Evolutionary conservation across 2,329 filamentous ascomycete species (phyloP).

Genomic region (Calycina marina): DNA sequence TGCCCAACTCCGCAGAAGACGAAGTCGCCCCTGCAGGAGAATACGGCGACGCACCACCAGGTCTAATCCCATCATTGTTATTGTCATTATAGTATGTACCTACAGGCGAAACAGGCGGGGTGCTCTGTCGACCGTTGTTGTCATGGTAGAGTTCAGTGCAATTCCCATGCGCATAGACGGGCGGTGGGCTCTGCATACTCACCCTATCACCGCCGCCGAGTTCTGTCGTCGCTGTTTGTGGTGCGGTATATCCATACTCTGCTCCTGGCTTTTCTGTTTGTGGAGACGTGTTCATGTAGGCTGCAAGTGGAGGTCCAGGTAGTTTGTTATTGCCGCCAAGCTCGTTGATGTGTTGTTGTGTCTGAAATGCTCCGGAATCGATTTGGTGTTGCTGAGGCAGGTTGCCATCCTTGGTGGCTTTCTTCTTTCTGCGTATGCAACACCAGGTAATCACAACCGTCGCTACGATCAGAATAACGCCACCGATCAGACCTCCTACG

Average conservation of each 20-base stretch:
- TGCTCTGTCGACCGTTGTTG: background rate
- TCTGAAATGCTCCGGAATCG: constrained; percentile 5
- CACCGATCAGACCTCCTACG: constrained; percentile 13
- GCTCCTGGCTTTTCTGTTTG: background rate
- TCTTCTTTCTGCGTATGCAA: constrained; percentile 7
- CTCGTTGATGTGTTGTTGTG: constrained; percentile 4
- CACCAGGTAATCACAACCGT: constrained; percentile 9
- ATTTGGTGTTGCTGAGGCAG: constrained; percentile 6
- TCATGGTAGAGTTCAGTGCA: constrained; percentile 4
- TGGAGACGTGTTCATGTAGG: too few relatives aligned
- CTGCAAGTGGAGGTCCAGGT: constrained; percentile 2
- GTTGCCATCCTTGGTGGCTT: constrained; percentile 2
- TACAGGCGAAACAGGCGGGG: constrained; percentile 1
- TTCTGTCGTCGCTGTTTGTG: background rate
- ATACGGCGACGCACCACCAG: too few relatives aligned
- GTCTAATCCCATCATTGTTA: too few relatives aligned
- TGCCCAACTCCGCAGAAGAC: background rate
- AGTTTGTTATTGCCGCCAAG: constrained; percentile 7
- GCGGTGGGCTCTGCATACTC: constrained; percentile 5
- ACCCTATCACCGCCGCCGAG: background rate
- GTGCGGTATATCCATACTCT: background rate
- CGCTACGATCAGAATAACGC: constrained; percentile 6
- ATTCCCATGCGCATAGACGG: constrained; percentile 4
- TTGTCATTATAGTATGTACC: too few relatives aligned
- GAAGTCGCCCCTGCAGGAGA: background rate